These are phyloP conservation scores for Cercospora beticola DNA, from an alignment of 2,329 filamentous ascomycete genomes.

Conservation along the genomic window DNA sequence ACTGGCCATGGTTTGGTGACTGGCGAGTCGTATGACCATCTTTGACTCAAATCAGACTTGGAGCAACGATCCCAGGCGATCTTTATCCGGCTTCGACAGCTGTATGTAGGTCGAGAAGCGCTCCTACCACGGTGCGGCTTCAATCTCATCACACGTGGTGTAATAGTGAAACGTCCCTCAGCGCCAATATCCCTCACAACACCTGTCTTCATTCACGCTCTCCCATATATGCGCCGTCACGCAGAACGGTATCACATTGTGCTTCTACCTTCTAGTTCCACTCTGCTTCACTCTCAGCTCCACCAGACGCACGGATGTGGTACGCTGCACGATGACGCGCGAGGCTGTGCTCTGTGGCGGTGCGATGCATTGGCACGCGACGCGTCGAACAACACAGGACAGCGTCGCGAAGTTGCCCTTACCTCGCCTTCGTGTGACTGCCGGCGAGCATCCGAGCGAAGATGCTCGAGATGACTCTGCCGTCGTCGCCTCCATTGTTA, in stretches of 20 bases:
- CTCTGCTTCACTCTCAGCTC: background rate
- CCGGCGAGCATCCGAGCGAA: constrained; percentile 29
- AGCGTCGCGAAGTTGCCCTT: background rate
- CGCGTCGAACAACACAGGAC: background rate
- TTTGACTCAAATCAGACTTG: background rate
- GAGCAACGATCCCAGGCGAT: background rate
- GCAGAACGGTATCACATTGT: background rate
- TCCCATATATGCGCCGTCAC: background rate
- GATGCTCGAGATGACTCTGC: constrained; percentile 34
- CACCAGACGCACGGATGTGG: background rate
- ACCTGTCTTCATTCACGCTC: background rate
- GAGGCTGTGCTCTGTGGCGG: background rate
- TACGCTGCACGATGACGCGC: background rate
- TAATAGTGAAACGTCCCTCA: background rate
- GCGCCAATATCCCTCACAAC: background rate
- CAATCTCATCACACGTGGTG: background rate
- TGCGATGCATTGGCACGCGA: background rate
- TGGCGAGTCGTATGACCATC: background rate
- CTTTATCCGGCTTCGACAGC: background rate
- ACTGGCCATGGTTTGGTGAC: background rate
- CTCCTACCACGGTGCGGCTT: background rate
- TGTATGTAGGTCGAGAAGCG: background rate
- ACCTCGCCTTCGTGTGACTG: background rate
- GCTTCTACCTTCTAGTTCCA: background rate
- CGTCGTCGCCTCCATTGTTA: constrained; percentile 36